phyloP scores from a whole-genome alignment of 2,329 filamentous ascomycete genomes.

The Gaeumannomyces sp. region DNA sequence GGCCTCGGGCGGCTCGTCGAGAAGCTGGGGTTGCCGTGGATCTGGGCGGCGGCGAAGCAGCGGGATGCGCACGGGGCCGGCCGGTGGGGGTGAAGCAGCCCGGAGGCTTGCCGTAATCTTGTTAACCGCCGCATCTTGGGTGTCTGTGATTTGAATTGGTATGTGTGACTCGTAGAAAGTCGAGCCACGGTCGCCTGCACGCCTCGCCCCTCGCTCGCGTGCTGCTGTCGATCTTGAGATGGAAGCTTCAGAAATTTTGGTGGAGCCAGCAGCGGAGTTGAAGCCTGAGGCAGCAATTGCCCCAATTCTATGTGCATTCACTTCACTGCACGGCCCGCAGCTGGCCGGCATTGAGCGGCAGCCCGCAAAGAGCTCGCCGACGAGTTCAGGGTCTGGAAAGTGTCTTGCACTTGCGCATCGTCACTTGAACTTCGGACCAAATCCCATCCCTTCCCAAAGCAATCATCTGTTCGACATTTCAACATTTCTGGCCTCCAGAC shows the following conservation, averaged over 20 bases:
- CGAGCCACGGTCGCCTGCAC: not conserved
- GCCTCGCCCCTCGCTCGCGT: not conserved
- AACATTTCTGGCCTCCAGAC: not conserved
- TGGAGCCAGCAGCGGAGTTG: constrained; percentile 1
- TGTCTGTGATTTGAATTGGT: constrained; percentile 2
- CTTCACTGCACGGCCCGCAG: too few relatives aligned
- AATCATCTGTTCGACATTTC: not conserved
- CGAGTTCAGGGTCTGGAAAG: not conserved
- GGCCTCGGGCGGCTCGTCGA: constrained; percentile 7
- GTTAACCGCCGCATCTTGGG: constrained; percentile 37
- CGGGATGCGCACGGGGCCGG: constrained; percentile 2
- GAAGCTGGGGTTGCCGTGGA: constrained; percentile 4
- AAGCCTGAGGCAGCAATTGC: constrained; percentile 4
- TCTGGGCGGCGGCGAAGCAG: constrained; percentile 2
- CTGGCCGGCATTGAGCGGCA: too few relatives aligned
- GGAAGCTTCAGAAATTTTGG: constrained; percentile 8
- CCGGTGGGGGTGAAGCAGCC: not conserved
- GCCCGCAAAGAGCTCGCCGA: too few relatives aligned
- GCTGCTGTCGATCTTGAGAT: not conserved
- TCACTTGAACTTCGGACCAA: not conserved
- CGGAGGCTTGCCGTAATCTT: constrained; percentile 22
- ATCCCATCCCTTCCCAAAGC: too few relatives aligned
- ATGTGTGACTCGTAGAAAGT: not conserved
- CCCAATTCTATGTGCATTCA: not conserved
- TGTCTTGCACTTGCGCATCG: not conserved